Conservation (phyloP, 2,329 filamentous ascomycete species). For the Ceratocystis lukuohia region DNA sequence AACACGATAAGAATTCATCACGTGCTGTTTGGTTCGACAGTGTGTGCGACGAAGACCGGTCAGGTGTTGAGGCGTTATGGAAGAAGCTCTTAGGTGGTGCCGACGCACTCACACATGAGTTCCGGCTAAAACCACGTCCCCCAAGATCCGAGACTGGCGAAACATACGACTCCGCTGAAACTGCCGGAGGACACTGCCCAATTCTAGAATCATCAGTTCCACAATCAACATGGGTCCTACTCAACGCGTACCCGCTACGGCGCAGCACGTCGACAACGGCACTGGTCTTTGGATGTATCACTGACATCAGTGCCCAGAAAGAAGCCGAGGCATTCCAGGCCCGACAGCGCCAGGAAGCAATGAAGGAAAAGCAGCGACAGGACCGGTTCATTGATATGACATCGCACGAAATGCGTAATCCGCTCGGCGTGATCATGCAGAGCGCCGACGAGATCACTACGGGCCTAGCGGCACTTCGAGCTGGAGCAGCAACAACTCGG, state of each 20-base stretch:
- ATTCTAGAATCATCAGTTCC: too few relatives aligned
- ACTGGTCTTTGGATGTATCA: conserved; percentile 67
- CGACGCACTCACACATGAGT: conserved; percentile 54
- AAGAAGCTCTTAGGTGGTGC: conserved; percentile 46
- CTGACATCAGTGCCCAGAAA: conserved; percentile 76
- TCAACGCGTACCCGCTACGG: conserved; percentile 63
- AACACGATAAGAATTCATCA: conserved; percentile 44
- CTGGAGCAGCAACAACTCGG: conserved; percentile 27
- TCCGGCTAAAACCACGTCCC: conserved; percentile 51
- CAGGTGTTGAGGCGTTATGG: conserved; percentile 48
- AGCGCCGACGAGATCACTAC: conserved; percentile 59
- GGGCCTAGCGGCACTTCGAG: conserved; percentile 34
- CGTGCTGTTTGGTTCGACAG: conserved; percentile 52
- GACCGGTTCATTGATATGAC: conserved; percentile 64
- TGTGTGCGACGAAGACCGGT: conserved; percentile 52
- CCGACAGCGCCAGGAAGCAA: conserved; percentile 63
- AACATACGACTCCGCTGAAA: too few relatives aligned
- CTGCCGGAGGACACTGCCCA: too few relatives aligned
- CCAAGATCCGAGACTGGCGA: too few relatives aligned
- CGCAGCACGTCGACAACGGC: conserved; percentile 51
- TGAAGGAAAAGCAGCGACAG: conserved; percentile 62
- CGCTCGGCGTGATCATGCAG: conserved; percentile 59
- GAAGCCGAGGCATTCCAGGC: conserved; percentile 71
- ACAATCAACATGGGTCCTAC: conserved; percentile 47
- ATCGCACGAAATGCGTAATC: conserved; percentile 65